Conservation (phyloP, 495 filamentous ascomycete genomes). For the Aspergillus cavernicola region DNA sequence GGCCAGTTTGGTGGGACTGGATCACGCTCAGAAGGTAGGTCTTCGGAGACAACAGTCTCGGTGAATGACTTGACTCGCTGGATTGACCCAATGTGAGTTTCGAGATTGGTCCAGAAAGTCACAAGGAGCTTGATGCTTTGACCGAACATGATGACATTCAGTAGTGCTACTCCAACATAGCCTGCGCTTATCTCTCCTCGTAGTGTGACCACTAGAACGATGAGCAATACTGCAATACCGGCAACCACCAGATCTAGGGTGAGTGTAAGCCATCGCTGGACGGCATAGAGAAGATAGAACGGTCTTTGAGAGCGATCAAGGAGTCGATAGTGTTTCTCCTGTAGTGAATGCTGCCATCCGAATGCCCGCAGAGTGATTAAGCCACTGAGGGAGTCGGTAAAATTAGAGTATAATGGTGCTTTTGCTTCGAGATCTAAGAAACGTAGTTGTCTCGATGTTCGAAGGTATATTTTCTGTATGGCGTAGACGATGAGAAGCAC, state of each 20-base stretch:
- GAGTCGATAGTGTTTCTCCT: slow-evolving; percentile 42
- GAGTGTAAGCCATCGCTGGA: slow-evolving; percentile 52
- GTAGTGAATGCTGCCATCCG: slow-evolving; percentile 47
- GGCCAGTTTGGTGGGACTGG: slow-evolving; percentile 47
- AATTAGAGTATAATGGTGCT: slow-evolving; percentile 56
- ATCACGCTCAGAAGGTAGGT: slow-evolving; percentile 36
- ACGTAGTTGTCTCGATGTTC: slow-evolving; percentile 61
- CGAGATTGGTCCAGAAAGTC: slow-evolving; percentile 55
- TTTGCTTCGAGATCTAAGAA: slow-evolving; percentile 61
- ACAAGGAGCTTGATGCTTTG: slow-evolving; percentile 49
- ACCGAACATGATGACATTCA: slow-evolving; percentile 55
- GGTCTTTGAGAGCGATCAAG: slow-evolving; percentile 58
- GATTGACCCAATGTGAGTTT: slow-evolving; percentile 55
- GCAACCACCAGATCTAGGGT: slow-evolving; percentile 49
- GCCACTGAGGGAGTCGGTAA: slow-evolving; percentile 51
- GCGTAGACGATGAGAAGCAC: slow-evolving; percentile 46
- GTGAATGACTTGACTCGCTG: slow-evolving; percentile 57
- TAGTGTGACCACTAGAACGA: slow-evolving; percentile 41
- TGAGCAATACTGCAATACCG: slow-evolving; percentile 45
- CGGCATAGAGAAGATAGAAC: slow-evolving; percentile 54
- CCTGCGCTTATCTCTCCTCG: slow-evolving; percentile 44
- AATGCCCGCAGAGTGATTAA: slow-evolving; percentile 54
- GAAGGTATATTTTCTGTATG: slow-evolving; percentile 59
- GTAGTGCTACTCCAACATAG: slow-evolving; percentile 54
- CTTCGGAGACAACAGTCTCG: slow-evolving; percentile 45